Evolutionary conservation across 2,329 filamentous ascomycete genomes (phyloP), one percentile per base, ranked within the genome.

Genomic region (Fusarium pilosicola): DNA sequence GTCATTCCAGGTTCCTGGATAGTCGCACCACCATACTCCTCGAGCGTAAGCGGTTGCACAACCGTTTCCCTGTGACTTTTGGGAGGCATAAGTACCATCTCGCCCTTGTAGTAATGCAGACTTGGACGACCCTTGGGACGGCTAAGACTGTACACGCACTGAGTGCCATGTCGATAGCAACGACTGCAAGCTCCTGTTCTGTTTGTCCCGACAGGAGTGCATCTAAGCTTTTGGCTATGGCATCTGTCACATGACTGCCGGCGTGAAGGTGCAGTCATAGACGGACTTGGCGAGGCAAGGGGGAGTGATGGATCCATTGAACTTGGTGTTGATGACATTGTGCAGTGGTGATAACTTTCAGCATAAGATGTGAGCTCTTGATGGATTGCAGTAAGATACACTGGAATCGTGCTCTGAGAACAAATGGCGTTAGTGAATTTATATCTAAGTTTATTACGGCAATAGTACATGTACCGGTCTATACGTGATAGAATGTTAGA

Each of bases 241-340:
- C 17, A 52, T 26, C 49, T 52, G 3, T 36, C 32, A 36, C 49
- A 52, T 36, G 49, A 52, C 8, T 36, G 32, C 6, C 32, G 17
- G 3, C 49, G 49, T 24, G 32, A 52, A 0, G n/a, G 32, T 22
- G 17, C 3, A 6, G 17, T 26, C 1, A 2, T 8, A 3, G 2
- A 8, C 0, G 13, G 13, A 20, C 11, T 8, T 26, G 18, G 17
- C 3, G 12, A 3, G 8, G 18, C 0, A 3, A 8, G 6, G 4
- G n/a, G 12, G 18, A 8, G 0, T 8, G 9, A 15, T 26, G 15
- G 2, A 24, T 26, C 49, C 7, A 24, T 22, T 15, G 8, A 2
- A 36, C 12, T 22, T 3, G 49, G 13, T 6, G 6, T 26, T 22
- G 32, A 26, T 15, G 49, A 26, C 32, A 36, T 26, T 36, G 4